These are phyloP conservation scores for Stephania yunnanensis DNA, from an alignment of 164 flowering plant species.

Conservation along the genomic window DNA sequence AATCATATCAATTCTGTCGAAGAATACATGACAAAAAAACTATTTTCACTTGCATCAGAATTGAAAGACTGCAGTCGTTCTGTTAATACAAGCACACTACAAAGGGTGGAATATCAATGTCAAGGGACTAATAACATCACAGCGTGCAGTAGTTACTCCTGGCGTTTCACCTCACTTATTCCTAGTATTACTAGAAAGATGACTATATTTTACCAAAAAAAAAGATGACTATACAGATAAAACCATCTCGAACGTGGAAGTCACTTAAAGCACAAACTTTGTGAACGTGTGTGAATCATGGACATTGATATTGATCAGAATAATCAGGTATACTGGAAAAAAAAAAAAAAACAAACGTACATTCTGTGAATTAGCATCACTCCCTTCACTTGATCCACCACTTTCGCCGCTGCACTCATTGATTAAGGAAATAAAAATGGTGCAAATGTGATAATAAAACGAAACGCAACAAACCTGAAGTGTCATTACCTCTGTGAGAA, in stretches of 20 bases:
- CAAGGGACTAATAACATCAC: not conserved
- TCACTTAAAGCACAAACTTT: not conserved
- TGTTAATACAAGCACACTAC: not conserved
- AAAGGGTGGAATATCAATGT: not conserved
- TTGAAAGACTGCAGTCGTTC: not conserved
- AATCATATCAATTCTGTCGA: not conserved
- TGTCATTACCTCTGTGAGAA: constrained; percentile 22
- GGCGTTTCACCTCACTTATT: not conserved
- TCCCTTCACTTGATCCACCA: constrained; percentile 33
- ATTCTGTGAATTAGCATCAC: constrained; percentile 27
- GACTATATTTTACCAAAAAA: no score
- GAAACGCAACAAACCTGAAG: not conserved
- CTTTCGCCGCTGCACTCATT: constrained; percentile 26
- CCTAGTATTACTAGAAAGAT: not conserved
- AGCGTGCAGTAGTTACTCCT: not conserved
- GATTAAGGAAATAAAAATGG: constrained; percentile 1
- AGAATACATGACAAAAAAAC: not conserved
- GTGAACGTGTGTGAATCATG: not conserved
- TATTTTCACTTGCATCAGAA: not conserved
- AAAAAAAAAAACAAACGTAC: constrained; percentile 10
- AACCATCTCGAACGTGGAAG: not conserved
- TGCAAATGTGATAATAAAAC: not conserved
- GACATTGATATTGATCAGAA: not conserved
- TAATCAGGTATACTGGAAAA: not conserved
- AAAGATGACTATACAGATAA: not conserved